These are phyloP conservation scores for Tylopilus intermedius DNA, from an alignment of 768 basidiomycete species.

Conservation along the genomic window DNA sequence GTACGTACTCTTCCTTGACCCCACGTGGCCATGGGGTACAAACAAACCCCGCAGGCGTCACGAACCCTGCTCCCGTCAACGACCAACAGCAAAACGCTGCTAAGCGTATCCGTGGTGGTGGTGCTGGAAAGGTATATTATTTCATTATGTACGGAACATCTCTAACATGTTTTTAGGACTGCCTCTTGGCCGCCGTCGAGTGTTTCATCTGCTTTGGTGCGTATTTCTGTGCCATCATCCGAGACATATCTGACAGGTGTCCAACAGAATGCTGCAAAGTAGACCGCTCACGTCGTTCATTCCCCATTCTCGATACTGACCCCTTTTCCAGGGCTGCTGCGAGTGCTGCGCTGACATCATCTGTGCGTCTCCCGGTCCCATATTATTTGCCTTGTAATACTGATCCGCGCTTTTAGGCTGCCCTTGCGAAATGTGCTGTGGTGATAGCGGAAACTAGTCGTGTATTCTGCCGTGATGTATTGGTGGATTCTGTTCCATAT, in stretches of 20 bases:
- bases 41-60: slow-evolving; percentile 35
- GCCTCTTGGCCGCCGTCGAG: slow-evolving; percentile 54
- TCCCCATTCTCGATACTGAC: neutral
- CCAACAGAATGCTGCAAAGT: slow-evolving; percentile 67
- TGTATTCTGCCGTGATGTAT: slow-evolving; percentile 10
- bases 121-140: slow-evolving; percentile 53
- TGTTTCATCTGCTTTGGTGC: slow-evolving; percentile 74
- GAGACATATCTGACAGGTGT: neutral
- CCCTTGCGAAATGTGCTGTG: slow-evolving; percentile 76
- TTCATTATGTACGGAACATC: neutral
- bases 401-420: slow-evolving; percentile 45
- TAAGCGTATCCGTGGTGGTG: slow-evolving; percentile 64
- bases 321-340: slow-evolving; percentile 52
- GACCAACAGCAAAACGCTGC: slow-evolving; percentile 42
- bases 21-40: neutral
- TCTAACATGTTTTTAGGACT: slow-evolving; percentile 44
- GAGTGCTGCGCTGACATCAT: slow-evolving; percentile 69
- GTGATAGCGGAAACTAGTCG: neutral
- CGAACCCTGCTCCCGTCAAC: slow-evolving; percentile 40
- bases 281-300: neutral
- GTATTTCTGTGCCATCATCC: slow-evolving; percentile 15
- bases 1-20: slow-evolving; percentile 35
- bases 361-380: slow-evolving; percentile 43
- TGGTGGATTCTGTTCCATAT: slow-evolving; percentile 1
- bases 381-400: neutral